These are phyloP conservation scores for Sherardia arvensis DNA, from an alignment of 257 asterid species.

Conservation along the genomic window DNA sequence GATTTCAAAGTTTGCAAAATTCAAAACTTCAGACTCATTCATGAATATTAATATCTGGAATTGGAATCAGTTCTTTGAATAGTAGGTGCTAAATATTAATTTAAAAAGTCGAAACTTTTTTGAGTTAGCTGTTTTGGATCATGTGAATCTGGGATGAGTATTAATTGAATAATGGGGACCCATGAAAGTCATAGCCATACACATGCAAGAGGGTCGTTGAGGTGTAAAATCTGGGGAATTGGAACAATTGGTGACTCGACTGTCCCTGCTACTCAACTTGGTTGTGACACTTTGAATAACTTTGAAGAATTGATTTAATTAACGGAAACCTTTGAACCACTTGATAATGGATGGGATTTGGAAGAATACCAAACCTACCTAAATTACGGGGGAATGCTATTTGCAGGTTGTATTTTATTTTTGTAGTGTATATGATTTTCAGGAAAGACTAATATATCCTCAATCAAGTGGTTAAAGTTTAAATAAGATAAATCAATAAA, in stretches of 20 bases:
- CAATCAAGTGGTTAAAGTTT: too few species aligned
- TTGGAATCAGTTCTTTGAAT: conserved; percentile 26
- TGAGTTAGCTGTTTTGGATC: conserved; percentile 31
- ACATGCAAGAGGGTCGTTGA: conserved; percentile 31
- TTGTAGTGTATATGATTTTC: too few species aligned
- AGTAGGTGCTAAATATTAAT: not conserved
- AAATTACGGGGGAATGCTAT: too few species aligned
- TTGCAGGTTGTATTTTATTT: too few species aligned
- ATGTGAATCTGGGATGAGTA: conserved; percentile 27
- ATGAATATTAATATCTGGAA: not conserved
- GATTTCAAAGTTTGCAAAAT: not conserved
- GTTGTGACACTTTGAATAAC: not conserved
- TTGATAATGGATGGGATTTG: too few species aligned
- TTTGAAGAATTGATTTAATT: not conserved
- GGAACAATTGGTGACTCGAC: not conserved
- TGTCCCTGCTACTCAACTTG: not conserved
- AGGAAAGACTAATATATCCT: too few species aligned
- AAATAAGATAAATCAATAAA: too few species aligned
- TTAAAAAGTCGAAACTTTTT: conserved; percentile 6
- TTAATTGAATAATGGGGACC: conserved; percentile 16
- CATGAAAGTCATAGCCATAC: conserved; percentile 26
- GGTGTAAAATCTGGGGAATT: conserved; percentile 5
- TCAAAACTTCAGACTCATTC: not conserved
- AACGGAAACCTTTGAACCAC: too few species aligned
- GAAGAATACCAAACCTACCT: too few species aligned